Base-by-base conservation (phyloP, 164 flowering plant species). In the Aristolochia contorta region DNA sequence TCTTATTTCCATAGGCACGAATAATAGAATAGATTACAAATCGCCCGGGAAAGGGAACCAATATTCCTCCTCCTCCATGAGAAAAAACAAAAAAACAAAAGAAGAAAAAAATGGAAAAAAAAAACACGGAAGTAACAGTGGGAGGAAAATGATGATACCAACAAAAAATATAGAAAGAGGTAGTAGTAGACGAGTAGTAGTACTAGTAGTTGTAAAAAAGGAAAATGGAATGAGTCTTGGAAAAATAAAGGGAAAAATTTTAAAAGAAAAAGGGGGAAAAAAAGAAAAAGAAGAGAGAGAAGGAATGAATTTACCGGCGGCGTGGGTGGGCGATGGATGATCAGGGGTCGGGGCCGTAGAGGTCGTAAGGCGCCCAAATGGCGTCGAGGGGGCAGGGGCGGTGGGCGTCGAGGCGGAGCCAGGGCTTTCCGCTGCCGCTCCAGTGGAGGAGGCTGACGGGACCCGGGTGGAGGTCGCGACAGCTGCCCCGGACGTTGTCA, bases 371-470 rank as follows among this genome's bases (percentile, higher is more conserved):
- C 0, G 91, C 84, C 99, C 99, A 93, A 4, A 88, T 69, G 1
- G 82, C 58, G 60, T 93, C 99, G 32, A 90, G 75, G 0, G 97
- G 99, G 62, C 99, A 93, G 12, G 95, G 75, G 41, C 66, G 73
- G 67, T 76, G 76, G 16, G 82, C 63, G 76, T 86, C 97, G 23
- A 93, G 81, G 60, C 99, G 63, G 51, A 82, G 63, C 99, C 99
- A 93, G 0, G 99, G 99, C 82, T 93, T 90, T 43, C 99, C 99
- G 67, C 82, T 75, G 20, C 99, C 99, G 63, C 95, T 86, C 98
- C 98, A 92, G 75, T 89, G 98, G 47, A 92, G 74, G 8, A 92
- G 75, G 65, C 95, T 87, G 23, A 90, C 93, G 43, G 97, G 97
- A 59, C 99, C 99, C 0, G 89, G 77, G 49, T 93, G 99, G 6